Conservation (phyloP, 805 yeast genomes). For the Candida coleopterorum region DNA sequence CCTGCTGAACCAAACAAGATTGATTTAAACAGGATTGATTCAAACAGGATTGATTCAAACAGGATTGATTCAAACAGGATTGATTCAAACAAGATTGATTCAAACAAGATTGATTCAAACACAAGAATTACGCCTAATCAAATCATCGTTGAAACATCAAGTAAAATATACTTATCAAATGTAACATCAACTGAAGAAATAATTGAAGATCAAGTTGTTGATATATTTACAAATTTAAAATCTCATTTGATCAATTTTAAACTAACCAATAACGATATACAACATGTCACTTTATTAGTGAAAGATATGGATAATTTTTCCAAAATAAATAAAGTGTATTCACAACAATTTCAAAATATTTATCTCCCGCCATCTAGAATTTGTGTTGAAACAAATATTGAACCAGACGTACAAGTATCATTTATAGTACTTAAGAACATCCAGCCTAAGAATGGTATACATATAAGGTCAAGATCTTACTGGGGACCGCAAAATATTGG, state of each 20-base stretch:
- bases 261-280: constrained; percentile 43
- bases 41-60: not conserved
- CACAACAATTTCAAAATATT: constrained; percentile 47
- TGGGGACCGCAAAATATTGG: constrained; percentile 99
- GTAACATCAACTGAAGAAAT: constrained; percentile 17
- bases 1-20: not conserved
- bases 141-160: constrained; percentile 10
- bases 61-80: not conserved
- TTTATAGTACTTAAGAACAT: constrained; percentile 40
- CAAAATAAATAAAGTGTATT: constrained; percentile 58
- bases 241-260: constrained; percentile 23
- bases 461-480: constrained; percentile 87
- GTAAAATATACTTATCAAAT: constrained; percentile 27
- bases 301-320: constrained; percentile 62
- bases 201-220: constrained; percentile 38
- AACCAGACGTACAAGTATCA: constrained; percentile 50
- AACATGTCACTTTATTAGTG: constrained; percentile 58
- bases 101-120: not conserved
- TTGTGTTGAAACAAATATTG: constrained; percentile 62
- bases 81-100: not conserved
- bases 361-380: constrained; percentile 82
- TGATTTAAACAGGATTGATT: not conserved
- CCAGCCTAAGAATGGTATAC: constrained; percentile 59
- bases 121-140: not conserved
- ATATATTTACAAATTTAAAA: constrained; percentile 45